Base-by-base conservation (phyloP, 352 stramenopile species). In the Globisporangium emineosum region DNA sequence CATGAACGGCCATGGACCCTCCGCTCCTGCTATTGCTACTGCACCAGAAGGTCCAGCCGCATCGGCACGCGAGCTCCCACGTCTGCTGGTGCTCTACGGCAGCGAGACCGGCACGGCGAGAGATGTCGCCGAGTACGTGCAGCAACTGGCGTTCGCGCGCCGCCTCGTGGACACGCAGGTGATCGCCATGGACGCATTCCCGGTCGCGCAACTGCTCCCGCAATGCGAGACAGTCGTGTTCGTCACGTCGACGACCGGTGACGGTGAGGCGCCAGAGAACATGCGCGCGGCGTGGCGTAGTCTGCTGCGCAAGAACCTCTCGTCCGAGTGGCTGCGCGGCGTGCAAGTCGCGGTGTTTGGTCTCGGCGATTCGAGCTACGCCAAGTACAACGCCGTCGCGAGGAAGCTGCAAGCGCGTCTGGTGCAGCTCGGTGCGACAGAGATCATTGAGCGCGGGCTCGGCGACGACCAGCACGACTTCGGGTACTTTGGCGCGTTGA, bases 381-480 rank as follows among this genome's bases (percentile, higher is more conserved):
- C 81, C 65, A 97, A 98, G 75, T 98, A 94, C 76, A 98, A 98
- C 59, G 88, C 89, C 0, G 87, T 95, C 21, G 94, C 88, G 13
- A 72, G 91, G 5, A 88, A 86, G 35, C 72, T 98, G 27, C 81
- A 97, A 57, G 81, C 78, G 27, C 82, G 93, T 6, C 69, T 98
- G 43, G 50, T 91, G 58, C 91, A 98, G 65, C 76, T 98, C 25
- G 90, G 91, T 9, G 89, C 86, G 0, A 75, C 49, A 6, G 82
- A 95, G 62, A 67, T 96, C 43, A 66, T 93, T 9, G 71, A 83
- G n/a, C 73, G 87, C 33, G 90, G 86, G 0, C 73, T 97, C 0
- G 91, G 87, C 33, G 91, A 97, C 52, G 91, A 97, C 64, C 90
- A 97, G 62, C 91, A 95, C 50, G 73, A 73, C n/a, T 72, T 89